phyloP scores from a whole-genome alignment of 768 basidiomycete species.

The Xerocomellus dryophilus region DNA sequence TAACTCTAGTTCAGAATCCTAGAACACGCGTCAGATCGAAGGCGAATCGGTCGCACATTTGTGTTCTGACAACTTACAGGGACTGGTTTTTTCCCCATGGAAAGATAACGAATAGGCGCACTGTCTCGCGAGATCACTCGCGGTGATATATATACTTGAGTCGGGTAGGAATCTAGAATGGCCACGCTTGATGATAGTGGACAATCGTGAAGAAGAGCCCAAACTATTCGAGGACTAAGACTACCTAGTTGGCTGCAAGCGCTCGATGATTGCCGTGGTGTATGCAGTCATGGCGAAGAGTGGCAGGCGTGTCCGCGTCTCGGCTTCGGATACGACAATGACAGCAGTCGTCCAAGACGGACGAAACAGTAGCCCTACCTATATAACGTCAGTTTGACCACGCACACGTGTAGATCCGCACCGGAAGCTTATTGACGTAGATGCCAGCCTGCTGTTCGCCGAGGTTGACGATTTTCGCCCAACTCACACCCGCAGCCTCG shows the following conservation, averaged over 20 bases:
- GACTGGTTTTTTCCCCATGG: constrained; percentile 20
- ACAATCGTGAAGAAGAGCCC: not conserved
- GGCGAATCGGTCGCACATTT: not conserved
- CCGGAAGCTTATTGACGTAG: constrained; percentile 45
- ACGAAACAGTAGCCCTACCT: constrained; percentile 52
- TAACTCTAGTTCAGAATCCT: constrained; percentile 36
- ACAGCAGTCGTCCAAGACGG: constrained; percentile 47
- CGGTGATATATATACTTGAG: constrained; percentile 45
- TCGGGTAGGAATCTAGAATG: constrained; percentile 52
- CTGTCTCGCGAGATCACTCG: constrained; percentile 35
- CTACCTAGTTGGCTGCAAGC: constrained; percentile 48
- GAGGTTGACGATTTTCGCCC: constrained; percentile 51
- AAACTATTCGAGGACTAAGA: not conserved
- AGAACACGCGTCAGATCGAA: not conserved
- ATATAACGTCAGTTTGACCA: not conserved
- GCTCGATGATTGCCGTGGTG: constrained; percentile 40
- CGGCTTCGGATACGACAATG: constrained; percentile 53
- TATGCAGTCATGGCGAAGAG: constrained; percentile 50
- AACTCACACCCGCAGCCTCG: constrained; percentile 40
- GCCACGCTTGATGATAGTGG: constrained; percentile 36
- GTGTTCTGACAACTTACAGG: constrained; percentile 3
- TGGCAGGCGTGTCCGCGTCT: constrained; percentile 43
- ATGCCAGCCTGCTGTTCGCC: constrained; percentile 51
- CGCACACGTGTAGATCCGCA: constrained; percentile 17
- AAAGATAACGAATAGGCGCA: constrained; percentile 55